Percentiles rank a stretch among this genome's conserved stretches.
phyloP scores from a whole-genome alignment of 2,329 filamentous ascomycete species.

The Cercospora beticola region DNA sequence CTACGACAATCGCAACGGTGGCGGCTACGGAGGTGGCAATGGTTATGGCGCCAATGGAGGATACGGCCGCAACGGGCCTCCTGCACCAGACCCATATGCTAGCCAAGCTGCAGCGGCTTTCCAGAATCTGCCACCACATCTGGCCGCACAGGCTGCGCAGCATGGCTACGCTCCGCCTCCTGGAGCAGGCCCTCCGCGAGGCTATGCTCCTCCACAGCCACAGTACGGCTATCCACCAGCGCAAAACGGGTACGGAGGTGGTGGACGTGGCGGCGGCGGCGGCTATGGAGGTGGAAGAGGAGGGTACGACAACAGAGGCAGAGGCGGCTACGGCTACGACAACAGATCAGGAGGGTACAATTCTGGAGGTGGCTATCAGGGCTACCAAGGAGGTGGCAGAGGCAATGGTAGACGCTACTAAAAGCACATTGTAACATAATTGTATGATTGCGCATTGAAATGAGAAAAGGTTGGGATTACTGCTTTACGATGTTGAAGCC shows the following conservation, averaged over 20 bases:
- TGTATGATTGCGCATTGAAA: neutral
- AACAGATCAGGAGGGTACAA: slow-evolving; percentile 10
- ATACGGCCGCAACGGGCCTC: slow-evolving; percentile 23
- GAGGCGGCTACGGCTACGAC: slow-evolving; percentile 26
- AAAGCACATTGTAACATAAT: neutral
- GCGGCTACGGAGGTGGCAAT: slow-evolving; percentile 26
- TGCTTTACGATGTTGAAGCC: neutral
- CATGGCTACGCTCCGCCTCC: slow-evolving; percentile 33
- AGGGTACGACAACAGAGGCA: slow-evolving; percentile 30
- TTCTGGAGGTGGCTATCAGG: slow-evolving; percentile 17
- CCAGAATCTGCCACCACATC: slow-evolving; percentile 35
- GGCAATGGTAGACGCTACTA: slow-evolving; percentile 18
- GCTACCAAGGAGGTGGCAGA: slow-evolving; percentile 10
- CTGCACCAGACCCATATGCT: slow-evolving; percentile 18
- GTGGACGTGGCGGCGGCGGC: slow-evolving; percentile 20
- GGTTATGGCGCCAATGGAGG: slow-evolving; percentile 30
- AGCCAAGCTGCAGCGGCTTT: slow-evolving; percentile 27
- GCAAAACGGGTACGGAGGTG: slow-evolving; percentile 28
- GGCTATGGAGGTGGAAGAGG: slow-evolving; percentile 25
- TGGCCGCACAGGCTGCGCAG: slow-evolving; percentile 37
- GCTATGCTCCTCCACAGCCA: slow-evolving; percentile 15
- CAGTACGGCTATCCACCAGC: slow-evolving; percentile 30
- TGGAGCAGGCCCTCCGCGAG: slow-evolving; percentile 21
- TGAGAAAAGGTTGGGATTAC: neutral
- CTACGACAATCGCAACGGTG: slow-evolving; percentile 24